phyloP scores from a whole-genome alignment of 2,329 filamentous ascomycete species.

The Scleromitrula shiraiana region DNA sequence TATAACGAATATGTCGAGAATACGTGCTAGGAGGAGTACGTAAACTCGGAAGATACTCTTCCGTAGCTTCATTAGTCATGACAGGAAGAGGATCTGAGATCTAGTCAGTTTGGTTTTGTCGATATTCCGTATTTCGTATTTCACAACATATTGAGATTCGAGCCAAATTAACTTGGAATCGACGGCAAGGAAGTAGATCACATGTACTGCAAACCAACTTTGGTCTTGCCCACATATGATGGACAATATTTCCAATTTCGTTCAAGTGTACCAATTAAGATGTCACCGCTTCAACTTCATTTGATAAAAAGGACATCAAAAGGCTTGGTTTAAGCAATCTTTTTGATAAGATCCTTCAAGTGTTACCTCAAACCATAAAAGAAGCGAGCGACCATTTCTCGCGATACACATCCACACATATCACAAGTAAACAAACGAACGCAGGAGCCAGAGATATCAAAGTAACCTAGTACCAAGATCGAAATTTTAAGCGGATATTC shows the following conservation, averaged over 20 bases:
- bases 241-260: too few species aligned
- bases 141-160: background rate
- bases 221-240: too few species aligned
- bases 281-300: too few species aligned
- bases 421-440: slow-evolving; percentile 1
- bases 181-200: too few species aligned
- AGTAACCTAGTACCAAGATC: slow-evolving; percentile 2
- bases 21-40: slow-evolving; percentile 58
- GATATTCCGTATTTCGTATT: background rate
- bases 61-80: slow-evolving; percentile 20
- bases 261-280: too few species aligned
- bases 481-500: background rate
- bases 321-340: too few species aligned
- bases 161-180: too few species aligned
- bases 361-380: too few species aligned
- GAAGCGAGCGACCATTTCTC: too few species aligned
- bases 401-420: background rate
- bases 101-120: background rate
- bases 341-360: too few species aligned
- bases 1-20: slow-evolving; percentile 56
- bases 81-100: slow-evolving; percentile 27
- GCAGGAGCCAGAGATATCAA: background rate
- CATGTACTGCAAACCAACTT: too few species aligned
- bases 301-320: too few species aligned
- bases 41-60: slow-evolving; percentile 24